These are phyloP conservation scores for Eutypa lata DNA, from an alignment of 2,329 filamentous ascomycete genomes.

Conservation along the genomic window DNA sequence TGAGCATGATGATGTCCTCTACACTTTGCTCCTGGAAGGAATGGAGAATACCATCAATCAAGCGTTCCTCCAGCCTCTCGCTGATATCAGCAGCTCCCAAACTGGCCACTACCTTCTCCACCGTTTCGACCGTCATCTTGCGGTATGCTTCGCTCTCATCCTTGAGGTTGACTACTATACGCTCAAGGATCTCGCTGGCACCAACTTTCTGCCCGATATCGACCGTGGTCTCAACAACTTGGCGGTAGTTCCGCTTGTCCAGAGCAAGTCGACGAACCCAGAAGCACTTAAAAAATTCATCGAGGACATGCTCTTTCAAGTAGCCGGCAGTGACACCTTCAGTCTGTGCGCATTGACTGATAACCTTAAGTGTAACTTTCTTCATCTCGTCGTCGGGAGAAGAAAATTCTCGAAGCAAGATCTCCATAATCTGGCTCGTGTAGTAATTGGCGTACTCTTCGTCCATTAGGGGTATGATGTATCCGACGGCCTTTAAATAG, in stretches of 20 bases:
- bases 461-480: slow-evolving; percentile 98
- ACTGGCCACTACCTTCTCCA: slow-evolving; percentile 93
- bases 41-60: slow-evolving; percentile 92
- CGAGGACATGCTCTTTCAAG: slow-evolving; percentile 89
- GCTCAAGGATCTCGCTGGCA: slow-evolving; percentile 88
- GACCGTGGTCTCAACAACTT: slow-evolving; percentile 96
- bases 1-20: slow-evolving; percentile 92
- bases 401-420: slow-evolving; percentile 89
- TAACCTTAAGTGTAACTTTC: slow-evolving; percentile 96
- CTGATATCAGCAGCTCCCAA: slow-evolving; percentile 92
- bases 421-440: slow-evolving; percentile 98
- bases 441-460: slow-evolving; percentile 99
- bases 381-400: slow-evolving; percentile 99
- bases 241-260: slow-evolving; percentile 95
- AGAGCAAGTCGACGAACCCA: slow-evolving; percentile 97
- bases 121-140: slow-evolving; percentile 98
- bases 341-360: slow-evolving; percentile 92
- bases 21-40: slow-evolving; percentile 98
- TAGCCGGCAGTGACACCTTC: slow-evolving; percentile 94
- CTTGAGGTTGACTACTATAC: slow-evolving; percentile 92
- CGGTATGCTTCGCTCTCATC: slow-evolving; percentile 97
- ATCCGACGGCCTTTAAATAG: slow-evolving; percentile 95
- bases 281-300: slow-evolving; percentile 98
- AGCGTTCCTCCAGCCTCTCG: slow-evolving; percentile 84
- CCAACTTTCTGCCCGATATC: slow-evolving; percentile 98